Evolutionary conservation across 2,329 filamentous ascomycete species (phyloP).

Genomic region (Tolypocladium inflatum): DNA sequence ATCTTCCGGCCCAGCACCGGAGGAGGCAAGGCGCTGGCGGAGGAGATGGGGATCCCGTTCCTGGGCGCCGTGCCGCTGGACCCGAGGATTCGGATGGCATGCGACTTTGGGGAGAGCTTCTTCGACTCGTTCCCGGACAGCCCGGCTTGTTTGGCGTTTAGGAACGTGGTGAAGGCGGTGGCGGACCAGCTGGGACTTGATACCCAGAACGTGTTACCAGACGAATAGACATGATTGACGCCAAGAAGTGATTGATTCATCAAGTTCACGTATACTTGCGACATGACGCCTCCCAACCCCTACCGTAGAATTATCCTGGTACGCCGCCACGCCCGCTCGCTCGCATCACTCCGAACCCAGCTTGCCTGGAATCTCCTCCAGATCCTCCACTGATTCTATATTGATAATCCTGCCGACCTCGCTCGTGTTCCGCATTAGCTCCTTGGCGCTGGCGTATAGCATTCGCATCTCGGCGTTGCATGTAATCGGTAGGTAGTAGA

Average conservation of each 20-base stretch:
- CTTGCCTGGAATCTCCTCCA: slow-evolving; percentile 70
- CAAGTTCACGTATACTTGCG: slow-evolving; percentile 5
- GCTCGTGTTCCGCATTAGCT: slow-evolving; percentile 86
- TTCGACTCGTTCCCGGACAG: slow-evolving; percentile 91
- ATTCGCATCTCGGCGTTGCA: slow-evolving; percentile 82
- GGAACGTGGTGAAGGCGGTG: slow-evolving; percentile 67
- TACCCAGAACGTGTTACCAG: slow-evolving; percentile 40
- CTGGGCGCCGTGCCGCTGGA: slow-evolving; percentile 85
- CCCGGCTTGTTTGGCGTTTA: slow-evolving; percentile 76
- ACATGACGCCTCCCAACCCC: not conserved
- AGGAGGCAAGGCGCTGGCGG: slow-evolving; percentile 68
- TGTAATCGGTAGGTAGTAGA: slow-evolving; percentile 90
- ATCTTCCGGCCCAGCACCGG: slow-evolving; percentile 92
- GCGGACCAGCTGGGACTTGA: slow-evolving; percentile 56
- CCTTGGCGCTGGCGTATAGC: slow-evolving; percentile 93
- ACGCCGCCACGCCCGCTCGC: not conserved
- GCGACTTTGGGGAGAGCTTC: slow-evolving; percentile 96
- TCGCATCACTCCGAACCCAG: slow-evolving; percentile 24
- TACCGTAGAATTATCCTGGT: not conserved
- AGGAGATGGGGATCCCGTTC: slow-evolving; percentile 83
- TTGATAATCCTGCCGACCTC: slow-evolving; percentile 87
- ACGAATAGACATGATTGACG: slow-evolving; percentile 17
- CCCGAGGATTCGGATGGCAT: slow-evolving; percentile 89
- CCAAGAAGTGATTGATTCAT: not conserved
- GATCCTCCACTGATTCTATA: slow-evolving; percentile 68